Evolutionary conservation across 345 rosid species (phyloP).

Genomic region (Anastatica hierochuntica): DNA sequence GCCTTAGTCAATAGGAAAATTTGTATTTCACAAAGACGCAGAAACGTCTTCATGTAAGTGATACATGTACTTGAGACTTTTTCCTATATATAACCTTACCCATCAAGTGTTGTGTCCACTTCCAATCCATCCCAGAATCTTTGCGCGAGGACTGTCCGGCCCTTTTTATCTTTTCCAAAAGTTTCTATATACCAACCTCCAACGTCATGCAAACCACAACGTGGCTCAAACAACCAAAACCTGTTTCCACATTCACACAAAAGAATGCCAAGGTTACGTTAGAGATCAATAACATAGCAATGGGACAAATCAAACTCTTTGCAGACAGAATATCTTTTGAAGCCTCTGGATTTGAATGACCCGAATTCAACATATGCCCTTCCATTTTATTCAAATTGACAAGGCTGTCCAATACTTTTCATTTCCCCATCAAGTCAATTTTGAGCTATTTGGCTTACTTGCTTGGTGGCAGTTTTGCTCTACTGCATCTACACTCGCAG

Average conservation of each 20-base stretch:
- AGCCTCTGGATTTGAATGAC: no score
- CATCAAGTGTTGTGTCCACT: constrained; percentile 39
- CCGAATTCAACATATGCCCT: no score
- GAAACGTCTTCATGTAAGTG: background rate
- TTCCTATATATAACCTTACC: constrained; percentile 42
- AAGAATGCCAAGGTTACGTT: no score
- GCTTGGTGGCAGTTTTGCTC: constrained; percentile 90
- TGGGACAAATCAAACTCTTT: no score
- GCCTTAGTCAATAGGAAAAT: no score
- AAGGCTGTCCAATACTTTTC: no score
- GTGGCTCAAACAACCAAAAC: constrained; percentile 96
- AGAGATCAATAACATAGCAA: no score
- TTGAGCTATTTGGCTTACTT: constrained; percentile 40
- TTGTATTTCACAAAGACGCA: background rate
- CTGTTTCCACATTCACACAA: constrained; percentile 31
- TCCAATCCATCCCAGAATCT: constrained; percentile 77
- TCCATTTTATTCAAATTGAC: no score
- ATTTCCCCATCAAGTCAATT: background rate
- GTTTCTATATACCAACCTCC: constrained; percentile 99
- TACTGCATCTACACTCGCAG: constrained; percentile 84
- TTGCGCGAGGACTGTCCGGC: constrained; percentile 48
- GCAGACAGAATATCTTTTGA: no score
- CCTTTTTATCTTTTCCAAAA: constrained; percentile 70
- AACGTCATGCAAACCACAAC: constrained; percentile 74
- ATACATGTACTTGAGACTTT: background rate